Percentiles rank a stretch among this genome's conserved stretches.
phyloP scores from a whole-genome alignment of 352 stramenopile species.

The Albugo candida region DNA sequence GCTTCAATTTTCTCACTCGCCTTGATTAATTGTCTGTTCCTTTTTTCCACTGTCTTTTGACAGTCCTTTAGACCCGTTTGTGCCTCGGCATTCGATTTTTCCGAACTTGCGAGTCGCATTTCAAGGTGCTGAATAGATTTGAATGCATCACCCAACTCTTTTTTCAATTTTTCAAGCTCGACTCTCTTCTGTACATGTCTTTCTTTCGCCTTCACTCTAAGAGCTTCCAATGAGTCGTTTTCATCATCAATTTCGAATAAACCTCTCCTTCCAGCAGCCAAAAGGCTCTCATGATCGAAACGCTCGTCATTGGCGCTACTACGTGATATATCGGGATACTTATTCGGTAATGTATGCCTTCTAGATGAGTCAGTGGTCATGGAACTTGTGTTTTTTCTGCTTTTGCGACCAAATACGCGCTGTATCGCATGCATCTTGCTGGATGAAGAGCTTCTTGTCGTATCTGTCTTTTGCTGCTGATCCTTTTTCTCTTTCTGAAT shows the following conservation, averaged over 20 bases:
- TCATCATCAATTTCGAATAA: conserved; percentile 67
- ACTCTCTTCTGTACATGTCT: conserved; percentile 48
- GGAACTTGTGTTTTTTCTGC: no score
- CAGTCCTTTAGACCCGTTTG: conserved; percentile 60
- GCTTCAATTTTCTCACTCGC: conserved; percentile 47
- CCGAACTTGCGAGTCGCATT: conserved; percentile 12
- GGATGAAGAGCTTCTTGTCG: no score
- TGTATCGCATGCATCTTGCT: no score
- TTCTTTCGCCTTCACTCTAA: conserved; percentile 47
- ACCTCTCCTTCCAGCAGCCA: conserved; percentile 22
- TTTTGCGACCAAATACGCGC: no score
- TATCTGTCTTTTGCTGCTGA: no score
- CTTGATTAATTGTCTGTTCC: conserved; percentile 73
- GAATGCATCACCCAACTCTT: conserved; percentile 21
- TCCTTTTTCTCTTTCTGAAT: no score
- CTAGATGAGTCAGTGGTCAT: no score
- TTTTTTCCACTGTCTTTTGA: conserved; percentile 68
- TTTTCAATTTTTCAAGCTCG: conserved; percentile 27
- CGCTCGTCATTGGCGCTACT: no score
- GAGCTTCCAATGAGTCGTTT: conserved; percentile 42
- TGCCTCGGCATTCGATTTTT: conserved; percentile 36
- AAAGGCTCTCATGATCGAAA: no score
- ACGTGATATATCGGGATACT: no score
- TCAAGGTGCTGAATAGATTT: conserved; percentile 16
- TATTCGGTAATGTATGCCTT: no score